These are phyloP conservation scores for Lachnellula suecica DNA, from an alignment of 2,329 filamentous ascomycete genomes.

Conservation along the genomic window DNA sequence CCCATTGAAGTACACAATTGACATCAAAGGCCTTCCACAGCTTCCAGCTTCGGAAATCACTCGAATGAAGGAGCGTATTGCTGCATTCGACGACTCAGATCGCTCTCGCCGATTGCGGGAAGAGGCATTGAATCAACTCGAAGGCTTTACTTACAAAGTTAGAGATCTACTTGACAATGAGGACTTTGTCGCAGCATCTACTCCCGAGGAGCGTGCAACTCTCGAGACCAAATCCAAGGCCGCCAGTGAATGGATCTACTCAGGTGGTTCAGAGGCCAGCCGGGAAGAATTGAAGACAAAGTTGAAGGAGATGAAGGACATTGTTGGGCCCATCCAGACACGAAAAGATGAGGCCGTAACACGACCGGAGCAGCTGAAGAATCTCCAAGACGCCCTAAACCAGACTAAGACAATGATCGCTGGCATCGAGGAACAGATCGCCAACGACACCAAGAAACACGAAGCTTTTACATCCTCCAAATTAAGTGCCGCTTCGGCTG, in stretches of 20 bases:
- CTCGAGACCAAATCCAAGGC: slow-evolving; percentile 68
- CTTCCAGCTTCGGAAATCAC: slow-evolving; percentile 27
- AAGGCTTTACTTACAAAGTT: slow-evolving; percentile 86
- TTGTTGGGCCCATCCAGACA: slow-evolving; percentile 75
- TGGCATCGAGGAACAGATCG: slow-evolving; percentile 70
- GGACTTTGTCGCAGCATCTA: slow-evolving; percentile 71
- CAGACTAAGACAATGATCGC: slow-evolving; percentile 70
- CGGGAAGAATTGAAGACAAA: slow-evolving; percentile 74
- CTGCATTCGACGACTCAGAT: slow-evolving; percentile 85
- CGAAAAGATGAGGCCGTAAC: slow-evolving; percentile 70
- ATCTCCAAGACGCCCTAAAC: slow-evolving; percentile 68
- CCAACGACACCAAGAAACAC: slow-evolving; percentile 63
- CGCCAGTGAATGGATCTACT: slow-evolving; percentile 88
- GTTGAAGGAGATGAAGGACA: slow-evolving; percentile 72
- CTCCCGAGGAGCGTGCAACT: slow-evolving; percentile 61
- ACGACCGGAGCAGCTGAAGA: slow-evolving; percentile 68
- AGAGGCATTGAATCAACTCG: slow-evolving; percentile 88
- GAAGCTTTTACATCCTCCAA: slow-evolving; percentile 50
- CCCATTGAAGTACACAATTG: slow-evolving; percentile 28
- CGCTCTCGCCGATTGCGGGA: slow-evolving; percentile 73
- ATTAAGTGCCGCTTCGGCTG: slow-evolving; percentile 37
- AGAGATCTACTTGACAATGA: slow-evolving; percentile 80
- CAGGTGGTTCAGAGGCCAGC: slow-evolving; percentile 74
- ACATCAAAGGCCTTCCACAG: slow-evolving; percentile 28
- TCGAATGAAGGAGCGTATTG: slow-evolving; percentile 59